Conservation (phyloP, 305 asterid genomes). For the Fraxinus velutina region DNA sequence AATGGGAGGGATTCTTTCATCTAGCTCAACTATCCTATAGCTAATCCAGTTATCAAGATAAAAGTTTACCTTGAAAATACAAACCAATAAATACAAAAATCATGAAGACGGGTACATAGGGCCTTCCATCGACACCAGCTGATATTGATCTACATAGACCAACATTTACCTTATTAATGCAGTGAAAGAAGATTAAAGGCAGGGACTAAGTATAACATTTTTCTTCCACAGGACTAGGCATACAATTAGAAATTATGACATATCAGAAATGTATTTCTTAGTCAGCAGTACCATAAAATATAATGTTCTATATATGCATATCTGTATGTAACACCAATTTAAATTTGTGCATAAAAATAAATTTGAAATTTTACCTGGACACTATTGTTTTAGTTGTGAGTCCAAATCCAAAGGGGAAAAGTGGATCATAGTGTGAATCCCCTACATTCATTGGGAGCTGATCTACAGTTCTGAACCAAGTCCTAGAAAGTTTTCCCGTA, state of each 20-base stretch:
- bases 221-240: not conserved
- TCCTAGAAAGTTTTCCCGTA: constrained; percentile 65
- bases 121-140: constrained; percentile 38
- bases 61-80: constrained; percentile 43
- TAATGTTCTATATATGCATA: not conserved
- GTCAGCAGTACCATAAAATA: not conserved
- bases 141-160: constrained; percentile 45
- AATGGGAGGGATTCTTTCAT: constrained; percentile 4
- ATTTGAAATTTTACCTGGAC: constrained; percentile 46
- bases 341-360: not conserved
- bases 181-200: not conserved
- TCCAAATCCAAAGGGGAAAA: constrained; percentile 74
- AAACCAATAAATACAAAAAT: constrained; percentile 39
- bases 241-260: not conserved
- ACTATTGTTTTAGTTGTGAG: constrained; percentile 48
- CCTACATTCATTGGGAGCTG: constrained; percentile 84
- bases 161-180: constrained; percentile 2
- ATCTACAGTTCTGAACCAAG: constrained; percentile 76
- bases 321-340: not conserved
- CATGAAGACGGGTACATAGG: constrained; percentile 28
- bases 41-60: constrained; percentile 31
- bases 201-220: not conserved
- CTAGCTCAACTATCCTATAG: constrained; percentile 24
- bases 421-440: constrained; percentile 75
- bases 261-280: not conserved